Evolutionary conservation across 768 basidiomycete genomes (phyloP).

Genomic region (Pleurotus citrinopileatus): DNA sequence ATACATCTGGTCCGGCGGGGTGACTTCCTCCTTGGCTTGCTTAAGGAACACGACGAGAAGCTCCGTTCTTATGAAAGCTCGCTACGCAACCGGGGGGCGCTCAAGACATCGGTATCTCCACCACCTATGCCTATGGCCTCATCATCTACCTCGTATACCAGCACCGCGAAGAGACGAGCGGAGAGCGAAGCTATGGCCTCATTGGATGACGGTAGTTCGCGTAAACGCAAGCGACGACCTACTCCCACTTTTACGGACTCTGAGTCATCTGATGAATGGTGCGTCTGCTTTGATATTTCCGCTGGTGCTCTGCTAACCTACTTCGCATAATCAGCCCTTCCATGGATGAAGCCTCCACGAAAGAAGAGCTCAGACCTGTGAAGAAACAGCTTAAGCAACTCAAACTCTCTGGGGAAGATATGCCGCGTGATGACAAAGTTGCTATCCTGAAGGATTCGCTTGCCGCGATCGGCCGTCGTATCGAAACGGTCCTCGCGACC

Average conservation of each 20-base stretch:
- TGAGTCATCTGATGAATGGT: slow-evolving; percentile 91
- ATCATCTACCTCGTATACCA: slow-evolving; percentile 39
- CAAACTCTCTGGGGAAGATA: slow-evolving; percentile 88
- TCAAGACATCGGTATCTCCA: slow-evolving; percentile 73
- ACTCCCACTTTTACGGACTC: slow-evolving; percentile 97
- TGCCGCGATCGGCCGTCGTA: slow-evolving; percentile 88
- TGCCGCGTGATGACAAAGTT: slow-evolving; percentile 95
- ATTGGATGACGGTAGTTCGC: slow-evolving; percentile 65
- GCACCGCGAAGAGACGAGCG: slow-evolving; percentile 69
- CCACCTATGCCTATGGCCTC: slow-evolving; percentile 71
- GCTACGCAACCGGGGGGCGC: slow-evolving; percentile 64
- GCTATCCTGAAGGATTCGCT: slow-evolving; percentile 94
- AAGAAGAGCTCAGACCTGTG: slow-evolving; percentile 93
- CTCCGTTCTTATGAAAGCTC: slow-evolving; percentile 85
- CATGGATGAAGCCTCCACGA: slow-evolving; percentile 91
- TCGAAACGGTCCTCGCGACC: slow-evolving; percentile 74
- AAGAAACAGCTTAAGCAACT: slow-evolving; percentile 99
- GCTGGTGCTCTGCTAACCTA: slow-evolving; percentile 10
- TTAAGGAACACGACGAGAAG: slow-evolving; percentile 90
- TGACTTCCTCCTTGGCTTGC: slow-evolving; percentile 83
- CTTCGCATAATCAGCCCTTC: slow-evolving; percentile 59
- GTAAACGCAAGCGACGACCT: slow-evolving; percentile 88
- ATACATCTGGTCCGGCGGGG: slow-evolving; percentile 97
- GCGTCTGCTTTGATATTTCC: slow-evolving; percentile 25
- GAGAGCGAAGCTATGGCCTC: slow-evolving; percentile 85